Percentiles rank a stretch among this genome's conserved stretches.
These are phyloP conservation scores for Tolypocladium album DNA, from an alignment of 2,329 filamentous ascomycete species.

Conservation along the genomic window DNA sequence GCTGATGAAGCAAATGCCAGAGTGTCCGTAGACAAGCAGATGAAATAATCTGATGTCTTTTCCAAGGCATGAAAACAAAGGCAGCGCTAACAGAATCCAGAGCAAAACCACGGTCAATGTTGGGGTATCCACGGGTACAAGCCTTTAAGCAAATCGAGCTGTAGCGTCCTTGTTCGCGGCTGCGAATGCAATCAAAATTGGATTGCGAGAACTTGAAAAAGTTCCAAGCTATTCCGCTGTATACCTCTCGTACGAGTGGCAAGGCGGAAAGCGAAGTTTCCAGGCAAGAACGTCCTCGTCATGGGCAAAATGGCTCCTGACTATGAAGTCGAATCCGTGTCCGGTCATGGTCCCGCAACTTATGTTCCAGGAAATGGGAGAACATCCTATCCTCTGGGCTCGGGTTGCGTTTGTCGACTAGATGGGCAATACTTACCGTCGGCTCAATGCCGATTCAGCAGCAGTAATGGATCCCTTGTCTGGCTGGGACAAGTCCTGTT, in stretches of 20 bases:
- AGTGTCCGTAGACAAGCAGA: not conserved
- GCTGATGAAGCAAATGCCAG: not conserved
- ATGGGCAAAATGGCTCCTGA: not conserved
- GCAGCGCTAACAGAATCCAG: not conserved
- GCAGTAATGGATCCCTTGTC: slow-evolving; percentile 1
- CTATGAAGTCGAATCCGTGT: not conserved
- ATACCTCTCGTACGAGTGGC: not conserved
- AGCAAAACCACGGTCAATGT: not conserved
- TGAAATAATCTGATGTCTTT: not conserved
- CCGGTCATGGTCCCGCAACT: not conserved
- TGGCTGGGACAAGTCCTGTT: slow-evolving; percentile 7
- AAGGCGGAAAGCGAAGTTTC: not conserved
- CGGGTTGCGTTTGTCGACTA: not conserved
- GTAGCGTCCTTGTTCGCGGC: slow-evolving; percentile 6
- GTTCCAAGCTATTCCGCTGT: slow-evolving; percentile 1
- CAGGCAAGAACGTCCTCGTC: not conserved
- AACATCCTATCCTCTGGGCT: not conserved
- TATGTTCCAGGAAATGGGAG: not conserved
- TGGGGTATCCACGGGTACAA: not conserved
- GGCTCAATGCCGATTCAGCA: not conserved
- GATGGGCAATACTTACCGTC: slow-evolving; percentile 3
- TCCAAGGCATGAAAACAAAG: not conserved
- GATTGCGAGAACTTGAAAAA: slow-evolving; percentile 10
- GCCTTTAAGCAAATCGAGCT: not conserved
- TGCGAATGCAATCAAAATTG: slow-evolving; percentile 12